Evolutionary conservation across 2,329 filamentous ascomycete genomes (phyloP).

Genomic region (Ophiostoma sp.): DNA sequence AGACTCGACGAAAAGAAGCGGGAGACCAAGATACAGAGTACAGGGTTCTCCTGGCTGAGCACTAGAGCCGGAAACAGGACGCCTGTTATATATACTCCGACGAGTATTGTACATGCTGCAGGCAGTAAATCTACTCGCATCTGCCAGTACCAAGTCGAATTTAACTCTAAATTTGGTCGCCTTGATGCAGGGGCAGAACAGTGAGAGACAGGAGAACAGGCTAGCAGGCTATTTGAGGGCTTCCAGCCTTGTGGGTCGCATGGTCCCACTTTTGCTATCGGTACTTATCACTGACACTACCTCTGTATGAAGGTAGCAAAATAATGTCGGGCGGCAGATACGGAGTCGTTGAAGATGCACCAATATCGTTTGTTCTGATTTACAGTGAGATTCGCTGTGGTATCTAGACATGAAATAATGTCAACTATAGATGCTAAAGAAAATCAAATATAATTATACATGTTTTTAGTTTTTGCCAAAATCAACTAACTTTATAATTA

Average conservation of each 20-base stretch:
- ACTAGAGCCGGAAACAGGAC: not conserved
- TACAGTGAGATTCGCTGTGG: too few relatives aligned
- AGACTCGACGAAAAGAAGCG: not conserved
- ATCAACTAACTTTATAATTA: too few relatives aligned
- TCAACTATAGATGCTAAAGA: too few relatives aligned
- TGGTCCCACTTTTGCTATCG: not conserved
- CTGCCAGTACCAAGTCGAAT: not conserved
- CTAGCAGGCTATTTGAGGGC: not conserved
- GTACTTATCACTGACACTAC: not conserved
- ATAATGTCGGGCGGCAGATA: not conserved
- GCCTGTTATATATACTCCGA: not conserved
- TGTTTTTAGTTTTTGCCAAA: too few relatives aligned
- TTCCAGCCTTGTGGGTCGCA: not conserved
- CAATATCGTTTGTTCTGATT: too few relatives aligned
- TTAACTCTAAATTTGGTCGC: constrained; percentile 1
- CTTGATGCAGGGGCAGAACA: not conserved
- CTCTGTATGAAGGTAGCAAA: not conserved
- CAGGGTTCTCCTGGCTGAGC: constrained; percentile 7
- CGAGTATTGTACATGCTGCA: not conserved
- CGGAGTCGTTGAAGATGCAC: not conserved
- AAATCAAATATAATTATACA: too few relatives aligned
- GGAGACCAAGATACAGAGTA: not conserved
- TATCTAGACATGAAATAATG: too few relatives aligned
- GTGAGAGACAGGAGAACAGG: not conserved
- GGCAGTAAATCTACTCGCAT: too few relatives aligned